Conservation (phyloP, 176 grass and related monocot species). For the Pontederia paniculata region DNA sequence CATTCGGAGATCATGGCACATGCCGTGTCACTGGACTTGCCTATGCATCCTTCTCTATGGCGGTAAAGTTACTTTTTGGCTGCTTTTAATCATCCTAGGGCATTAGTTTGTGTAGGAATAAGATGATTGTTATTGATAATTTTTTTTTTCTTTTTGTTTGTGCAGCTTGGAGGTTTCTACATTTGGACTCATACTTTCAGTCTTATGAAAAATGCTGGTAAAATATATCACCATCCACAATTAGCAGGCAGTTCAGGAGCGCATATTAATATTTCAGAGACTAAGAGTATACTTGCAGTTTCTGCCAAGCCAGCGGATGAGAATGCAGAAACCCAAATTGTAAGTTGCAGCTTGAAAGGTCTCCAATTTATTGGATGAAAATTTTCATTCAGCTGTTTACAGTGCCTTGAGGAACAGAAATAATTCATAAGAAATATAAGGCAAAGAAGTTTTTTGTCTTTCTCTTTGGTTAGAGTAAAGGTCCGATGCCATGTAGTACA, state of each 20-base stretch:
- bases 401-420: no score
- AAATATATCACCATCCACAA: conserved; percentile 47
- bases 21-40: conserved; percentile 50
- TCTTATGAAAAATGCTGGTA: conserved; percentile 69
- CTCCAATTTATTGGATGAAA: no score
- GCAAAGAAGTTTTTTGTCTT: not conserved
- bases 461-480: no score
- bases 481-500: no score
- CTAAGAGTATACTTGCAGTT: conserved; percentile 21
- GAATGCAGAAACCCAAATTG: conserved; percentile 32
- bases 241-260: conserved; percentile 23
- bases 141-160: not conserved
- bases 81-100: no score
- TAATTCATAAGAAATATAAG: no score
- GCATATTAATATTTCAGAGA: conserved; percentile 18
- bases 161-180: conserved; percentile 79
- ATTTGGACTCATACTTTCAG: conserved; percentile 79
- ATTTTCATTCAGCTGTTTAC: no score
- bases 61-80: conserved; percentile 50
- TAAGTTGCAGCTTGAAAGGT: conserved; percentile 19
- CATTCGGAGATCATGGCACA: conserved; percentile 31
- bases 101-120: not conserved
- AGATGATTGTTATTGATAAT: no score
- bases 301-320: conserved; percentile 25
- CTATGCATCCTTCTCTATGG: conserved; percentile 89